Evolutionary conservation across 176 grass and related monocot species (phyloP), one percentile per base, ranked within the genome.

Genomic region (Triticum timopheevii): DNA sequence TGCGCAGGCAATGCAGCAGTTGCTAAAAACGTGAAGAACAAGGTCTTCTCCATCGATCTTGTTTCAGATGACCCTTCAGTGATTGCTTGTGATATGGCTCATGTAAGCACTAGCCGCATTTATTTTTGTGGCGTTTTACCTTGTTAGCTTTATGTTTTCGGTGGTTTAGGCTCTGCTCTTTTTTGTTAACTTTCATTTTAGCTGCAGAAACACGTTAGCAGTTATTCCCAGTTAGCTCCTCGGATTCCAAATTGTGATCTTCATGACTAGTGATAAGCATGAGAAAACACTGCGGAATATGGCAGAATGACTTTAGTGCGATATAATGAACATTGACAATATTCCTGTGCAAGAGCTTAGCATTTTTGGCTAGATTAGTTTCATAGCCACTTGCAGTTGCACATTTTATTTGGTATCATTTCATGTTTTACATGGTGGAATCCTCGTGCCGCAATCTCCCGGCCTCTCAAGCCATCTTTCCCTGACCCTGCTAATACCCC

Each of bases 51-150:
- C 69, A 91, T 98, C n/a, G 96, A 98, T 83, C 91, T 98, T 80
- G 92, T 98, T 91, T 94, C 96, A 77, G 90, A 92, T 1, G 87
- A 95, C 63, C 92, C 93, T 88, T 96, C 85, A 58, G 93, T 98
- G 73, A 96, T 98, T 15, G 90, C 90, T 84, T 95, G 96, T 85
- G 96, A 98, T 78, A 98, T 98, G 96, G 91, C 96, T 95, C 93
- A 95, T 86, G 96, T 95, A 95, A 92, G 93, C 58, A 86, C 42
- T 42, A 13, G 35, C 75, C 22, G 62, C 39, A 77, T 47, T 50
- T 67, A 50, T 8, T 28, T 88, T 61, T 69, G 35, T 65, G 30
- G 22, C 80, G 27, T 25, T 82, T 73, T 70, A 23, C 36, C 28
- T 23, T 65, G n/a, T 47, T 84, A 45, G 44, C 39, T 33, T 64